Base-by-base conservation (phyloP, 2,329 filamentous ascomycete genomes). In the Botryotinia convoluta region DNA sequence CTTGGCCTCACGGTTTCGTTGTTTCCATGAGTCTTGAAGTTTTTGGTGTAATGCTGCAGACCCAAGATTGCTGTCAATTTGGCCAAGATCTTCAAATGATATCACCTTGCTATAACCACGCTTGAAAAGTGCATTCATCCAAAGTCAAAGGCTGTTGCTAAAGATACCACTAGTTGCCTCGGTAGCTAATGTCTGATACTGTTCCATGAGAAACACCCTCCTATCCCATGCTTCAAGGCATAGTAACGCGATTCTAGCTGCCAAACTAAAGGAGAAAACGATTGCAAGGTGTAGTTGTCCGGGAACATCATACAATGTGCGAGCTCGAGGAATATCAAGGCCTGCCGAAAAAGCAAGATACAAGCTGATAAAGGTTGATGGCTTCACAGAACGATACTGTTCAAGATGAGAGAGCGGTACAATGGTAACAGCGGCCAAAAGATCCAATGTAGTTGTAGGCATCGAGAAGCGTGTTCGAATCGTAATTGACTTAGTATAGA, bases 101-200 rank as follows among this genome's bases (percentile, higher is more conserved):
- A 42, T 29, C 18, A 29, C 26, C 6, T 63, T 63, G 5, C 14
- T 42, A 5, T 63, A 44, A 9, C 14, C 39, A 16, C 26, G 16
- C 8, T 42, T 63, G 26, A 20, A 63, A 29, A 60, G 32, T 22
- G 9, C 12, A 68, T 81, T 82, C 1, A 83, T 74, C 81, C 81
- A 83, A 73, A 74, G 80, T 72, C 81, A 80, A 35, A 82, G 73
- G n/a, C 78, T 76, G 20, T 78, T 77, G 45, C 74, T 77, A 59
- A 81, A 79, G 16, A 82, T 77, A 14, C 80, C 77, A 48, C 77
- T 78, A 10, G 77, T 80, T 37, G 79, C 77, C 72, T 82, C 81
- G 0, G 65, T 69, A 32, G 71, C 57, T 16, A 35, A 51, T 35
- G 39, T 16, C 26, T 42, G 35, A 29, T 75, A 72, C 18, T 59